Base-by-base conservation (phyloP, 345 rosid genomes). In the Bretschneidera sinensis region DNA sequence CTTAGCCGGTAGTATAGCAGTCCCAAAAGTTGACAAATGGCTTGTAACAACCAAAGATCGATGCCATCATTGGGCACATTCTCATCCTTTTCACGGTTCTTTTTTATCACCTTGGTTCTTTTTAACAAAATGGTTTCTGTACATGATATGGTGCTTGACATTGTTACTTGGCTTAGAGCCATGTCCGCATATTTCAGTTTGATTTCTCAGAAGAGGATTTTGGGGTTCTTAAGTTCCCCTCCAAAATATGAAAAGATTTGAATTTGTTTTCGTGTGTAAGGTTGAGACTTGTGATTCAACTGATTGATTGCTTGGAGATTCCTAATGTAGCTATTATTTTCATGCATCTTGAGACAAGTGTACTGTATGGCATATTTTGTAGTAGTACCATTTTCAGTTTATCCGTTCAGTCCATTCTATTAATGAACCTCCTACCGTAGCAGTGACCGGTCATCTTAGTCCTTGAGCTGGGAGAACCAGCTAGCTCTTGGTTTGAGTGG, bases 1-100 rank as follows among this genome's bases (percentile, higher is more conserved):
- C 90, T 92, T 61, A 63, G 66, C 31, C 70, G 69, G 66, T 82
- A 74, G 64, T 43, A 14, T 19, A 52, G 57, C 57, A 34, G 65
- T 34, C 67, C 19, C 61, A 21, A 23, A 56, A 63, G 55, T 61
- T 63, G 58, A 71, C 63, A 61, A 73, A 20, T 60, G 52, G 64
- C 51, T 17, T 59, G 71, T 62, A 65, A 63, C 60, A 66, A 74
- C 70, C 66, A 60, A 62, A 48, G 66, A 60, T 33, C 63, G 35
- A 39, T 51, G 69, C 48, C 23, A 28, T 28, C 33, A 28, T n/a
- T 28, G 33, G 33, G 33, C 33, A 28, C n/a, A n/a, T n/a, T 28
- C 33, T 28, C n/a, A n/a, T 39, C 15, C n/a, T n/a, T n/a, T n/a
- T 39, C 45, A 39, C n/a, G n/a, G n/a, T 39, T 14, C 11, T 39